phyloP scores from a whole-genome alignment of 2,329 filamentous ascomycete genomes.

The Fusarium setosum region DNA sequence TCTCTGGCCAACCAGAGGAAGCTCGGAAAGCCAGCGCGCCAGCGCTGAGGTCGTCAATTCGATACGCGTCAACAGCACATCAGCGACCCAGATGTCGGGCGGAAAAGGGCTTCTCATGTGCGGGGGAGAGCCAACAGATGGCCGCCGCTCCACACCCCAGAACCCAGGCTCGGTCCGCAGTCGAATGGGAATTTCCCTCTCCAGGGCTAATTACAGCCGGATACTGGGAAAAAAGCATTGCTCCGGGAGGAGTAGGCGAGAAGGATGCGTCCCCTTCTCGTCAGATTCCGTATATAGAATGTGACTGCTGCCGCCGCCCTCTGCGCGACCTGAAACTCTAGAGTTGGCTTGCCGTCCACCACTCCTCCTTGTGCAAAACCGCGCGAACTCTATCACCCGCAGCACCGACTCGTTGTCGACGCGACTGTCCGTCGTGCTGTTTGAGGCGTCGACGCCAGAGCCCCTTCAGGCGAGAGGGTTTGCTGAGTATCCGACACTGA shows the following conservation, averaged over 20 bases:
- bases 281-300: constrained; percentile 41
- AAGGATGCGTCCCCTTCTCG: constrained; percentile 17
- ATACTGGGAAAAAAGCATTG: constrained; percentile 9
- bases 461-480: constrained; percentile 7
- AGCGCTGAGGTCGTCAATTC: constrained; percentile 31
- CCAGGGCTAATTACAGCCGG: constrained; percentile 21
- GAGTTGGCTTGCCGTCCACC: constrained; percentile 23
- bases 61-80: constrained; percentile 39
- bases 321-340: constrained; percentile 37
- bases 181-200: constrained; percentile 33
- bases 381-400: constrained; percentile 19
- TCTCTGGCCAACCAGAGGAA: constrained; percentile 28
- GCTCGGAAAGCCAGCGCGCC: constrained; percentile 17
- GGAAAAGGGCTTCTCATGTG: constrained; percentile 34
- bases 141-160: constrained; percentile 39
- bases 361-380: constrained; percentile 23
- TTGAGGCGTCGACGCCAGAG: constrained; percentile 13
- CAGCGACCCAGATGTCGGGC: constrained; percentile 21
- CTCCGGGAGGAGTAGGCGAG: constrained; percentile 3
- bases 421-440: constrained; percentile 14
- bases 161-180: constrained; percentile 22
- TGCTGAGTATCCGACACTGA: constrained; percentile 1
- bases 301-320: constrained; percentile 35
- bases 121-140: constrained; percentile 39
- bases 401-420: constrained; percentile 26